A percentile compares a stretch with the other conserved stretches of the same genome.
Conservation (phyloP, 2,329 filamentous ascomycete species). For the Fusarium newnesense region DNA sequence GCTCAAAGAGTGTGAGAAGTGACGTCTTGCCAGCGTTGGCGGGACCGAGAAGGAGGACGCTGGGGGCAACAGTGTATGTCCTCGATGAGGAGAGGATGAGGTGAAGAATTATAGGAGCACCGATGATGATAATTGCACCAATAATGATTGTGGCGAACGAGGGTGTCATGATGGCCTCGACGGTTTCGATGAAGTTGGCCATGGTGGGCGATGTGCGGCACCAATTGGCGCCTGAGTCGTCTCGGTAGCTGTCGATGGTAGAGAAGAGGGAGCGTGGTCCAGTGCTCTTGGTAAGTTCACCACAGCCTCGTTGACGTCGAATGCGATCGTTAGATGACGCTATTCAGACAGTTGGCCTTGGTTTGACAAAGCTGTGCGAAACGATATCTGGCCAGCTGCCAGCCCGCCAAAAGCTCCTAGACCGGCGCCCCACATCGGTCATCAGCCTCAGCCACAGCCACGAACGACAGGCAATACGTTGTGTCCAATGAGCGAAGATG, state of each 20-base stretch:
- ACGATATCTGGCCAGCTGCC: slow-evolving; percentile 36
- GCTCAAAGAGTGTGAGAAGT: slow-evolving; percentile 79
- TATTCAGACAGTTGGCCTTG: not conserved
- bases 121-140: slow-evolving; percentile 75
- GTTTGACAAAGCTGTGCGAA: slow-evolving; percentile 26
- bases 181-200: slow-evolving; percentile 51
- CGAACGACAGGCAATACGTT: slow-evolving; percentile 6
- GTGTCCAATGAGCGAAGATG: slow-evolving; percentile 1
- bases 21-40: slow-evolving; percentile 88
- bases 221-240: slow-evolving; percentile 19
- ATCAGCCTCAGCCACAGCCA: slow-evolving; percentile 18
- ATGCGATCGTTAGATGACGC: not conserved
- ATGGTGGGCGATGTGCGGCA: slow-evolving; percentile 46
- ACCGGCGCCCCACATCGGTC: slow-evolving; percentile 16
- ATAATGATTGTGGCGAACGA: slow-evolving; percentile 71
- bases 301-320: not conserved
- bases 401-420: slow-evolving; percentile 30
- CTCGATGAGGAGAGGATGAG: slow-evolving; percentile 74
- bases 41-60: slow-evolving; percentile 83
- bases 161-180: slow-evolving; percentile 68
- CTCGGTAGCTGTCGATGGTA: not conserved
- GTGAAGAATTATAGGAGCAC: slow-evolving; percentile 83
- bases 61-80: slow-evolving; percentile 74
- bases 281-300: not conserved
- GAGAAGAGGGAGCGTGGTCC: not conserved